Base-by-base conservation (phyloP, 176 grass and related monocot genomes). In the Cenchrus fungigraminus region DNA sequence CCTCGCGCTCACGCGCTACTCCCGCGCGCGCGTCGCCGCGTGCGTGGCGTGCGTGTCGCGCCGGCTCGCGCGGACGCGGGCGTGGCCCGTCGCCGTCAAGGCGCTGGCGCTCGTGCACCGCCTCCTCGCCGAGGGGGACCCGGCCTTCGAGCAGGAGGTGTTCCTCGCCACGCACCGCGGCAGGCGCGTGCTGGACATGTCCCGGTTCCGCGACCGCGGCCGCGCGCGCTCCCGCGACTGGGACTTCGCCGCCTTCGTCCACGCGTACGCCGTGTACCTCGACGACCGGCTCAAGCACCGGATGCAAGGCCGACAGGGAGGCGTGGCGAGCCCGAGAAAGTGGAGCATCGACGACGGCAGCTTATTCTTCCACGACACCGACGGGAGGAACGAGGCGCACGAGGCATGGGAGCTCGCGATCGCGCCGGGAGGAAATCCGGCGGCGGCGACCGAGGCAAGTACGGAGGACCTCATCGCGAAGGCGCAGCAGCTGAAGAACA, bases 51-150 rank as follows among this genome's bases (percentile, higher is more conserved):
- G 79, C 12, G 58, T 97, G 12, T 88, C 94, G 32, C 94, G 92
- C 28, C 85, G 94, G 16, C 79, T 97, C 15, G 77, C 67, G 15
- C 85, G 85, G 46, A 92, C 92, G 3, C 60, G 69, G 0, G 73
- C 80, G 53, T 97, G 94, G 94, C 49, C 68, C 72, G 90, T 97
- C 25, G 92, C 94, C 2, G 83, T 97, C 76, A 97, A 92, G 90
- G 73, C 90, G 14, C 88, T 97, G 44, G 77, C 86, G 83, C 87
- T 94, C 49, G 59, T 90, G 49, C 94, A 97, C 64, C 88, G 90
- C 75, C 92, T 97, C 12, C 90, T 94, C 65, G 65, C 46, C 6
- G 94, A 94, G 60, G 94, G 94, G 54, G 94, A 97, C 57, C 80
- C 83, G 2, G 79, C 92, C 22, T 97, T 66, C 77, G 83, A 97